Base-by-base conservation (phyloP, 306 rosid species). In the Cicer arietinum region DNA sequence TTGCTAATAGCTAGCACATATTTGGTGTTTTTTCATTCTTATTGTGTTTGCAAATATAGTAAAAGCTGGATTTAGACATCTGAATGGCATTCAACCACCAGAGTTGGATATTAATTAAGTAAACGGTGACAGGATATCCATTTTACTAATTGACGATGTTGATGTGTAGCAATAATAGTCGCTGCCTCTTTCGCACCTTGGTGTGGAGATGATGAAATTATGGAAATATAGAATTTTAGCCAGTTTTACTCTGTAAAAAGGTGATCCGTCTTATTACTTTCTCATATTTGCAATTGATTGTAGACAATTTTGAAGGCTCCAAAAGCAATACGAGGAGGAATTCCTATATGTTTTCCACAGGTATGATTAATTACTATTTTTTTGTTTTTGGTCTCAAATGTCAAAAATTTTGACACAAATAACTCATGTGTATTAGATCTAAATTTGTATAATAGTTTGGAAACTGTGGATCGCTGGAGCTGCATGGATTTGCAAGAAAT, bases 341-440 rank as follows among this genome's bases (percentile, higher is more conserved):
- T 94, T 67, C 92, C 91, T 52, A 81, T 94, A 37, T 91, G 97
- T 82, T 94, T 91, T 80, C 98, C 97, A 10, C 96, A 91, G 97
- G 98, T 88, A 82, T 78, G 46, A 14, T 39, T 69, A 37, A 69
- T 61, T 20, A 37, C 57, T 73, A 14, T 73, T 78, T 52, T 50
- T 50, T 39, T 69, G 17, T 67, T 25, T 25, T 56, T 76, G 41
- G 63, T 52, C 68, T 30, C 30, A 9, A 44, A 66, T 52, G 57
- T 47, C 20, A 11, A 13, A 60, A 41, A 39, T 45, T 73, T 17
- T 30, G 17, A 53, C 17, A 14, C 17, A 17, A 35, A 41, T 7
- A 35, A 61, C 74, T 78, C 75, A 80, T 65, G 52, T 64, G 47
- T 46, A 72, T 53, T 67, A 18, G 71, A 56, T 35, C 48, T 18